These are phyloP conservation scores for Macrolepiota albuminosa DNA, from an alignment of 768 basidiomycete genomes.

Conservation along the genomic window DNA sequence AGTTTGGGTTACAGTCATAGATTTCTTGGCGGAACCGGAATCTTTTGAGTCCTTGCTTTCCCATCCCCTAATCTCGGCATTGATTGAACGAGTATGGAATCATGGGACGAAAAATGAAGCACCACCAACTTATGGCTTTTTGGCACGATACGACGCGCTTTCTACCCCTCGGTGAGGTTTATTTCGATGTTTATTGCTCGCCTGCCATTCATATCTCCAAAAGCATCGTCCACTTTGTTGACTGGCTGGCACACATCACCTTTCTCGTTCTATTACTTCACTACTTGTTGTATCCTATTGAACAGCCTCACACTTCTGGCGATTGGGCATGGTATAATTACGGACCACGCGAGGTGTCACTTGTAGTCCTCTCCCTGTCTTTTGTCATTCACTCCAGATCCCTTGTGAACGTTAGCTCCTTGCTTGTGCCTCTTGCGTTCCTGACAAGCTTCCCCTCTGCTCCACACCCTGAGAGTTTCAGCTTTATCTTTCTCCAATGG, in stretches of 20 bases:
- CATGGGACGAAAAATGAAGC: conserved; percentile 14
- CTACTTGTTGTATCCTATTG: conserved; percentile 39
- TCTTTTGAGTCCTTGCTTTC: conserved; percentile 32
- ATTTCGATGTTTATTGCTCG: not conserved
- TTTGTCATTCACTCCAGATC: conserved; percentile 29
- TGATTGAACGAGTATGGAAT: conserved; percentile 37
- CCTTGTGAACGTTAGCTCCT: conserved; percentile 26
- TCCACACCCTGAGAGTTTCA: conserved; percentile 33
- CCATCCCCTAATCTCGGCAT: conserved; percentile 37
- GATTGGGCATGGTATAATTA: conserved; percentile 14
- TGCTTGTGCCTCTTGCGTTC: conserved; percentile 38
- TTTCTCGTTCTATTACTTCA: conserved; percentile 39
- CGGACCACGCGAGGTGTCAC: conserved; percentile 30
- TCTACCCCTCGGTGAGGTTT: conserved; percentile 41
- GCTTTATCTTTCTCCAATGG: conserved; percentile 38
- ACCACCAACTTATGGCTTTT: conserved; percentile 4
- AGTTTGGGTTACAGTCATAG: conserved; percentile 29
- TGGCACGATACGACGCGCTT: conserved; percentile 29
- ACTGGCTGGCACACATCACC: conserved; percentile 30
- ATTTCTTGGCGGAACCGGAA: conserved; percentile 29
- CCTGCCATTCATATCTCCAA: not conserved
- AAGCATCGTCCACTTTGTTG: conserved; percentile 42
- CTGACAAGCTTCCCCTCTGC: conserved; percentile 34
- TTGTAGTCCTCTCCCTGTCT: conserved; percentile 35
- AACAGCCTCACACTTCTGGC: conserved; percentile 20